These are phyloP conservation scores for Hamigera avellanea DNA, from an alignment of 495 filamentous ascomycete genomes.

Conservation along the genomic window DNA sequence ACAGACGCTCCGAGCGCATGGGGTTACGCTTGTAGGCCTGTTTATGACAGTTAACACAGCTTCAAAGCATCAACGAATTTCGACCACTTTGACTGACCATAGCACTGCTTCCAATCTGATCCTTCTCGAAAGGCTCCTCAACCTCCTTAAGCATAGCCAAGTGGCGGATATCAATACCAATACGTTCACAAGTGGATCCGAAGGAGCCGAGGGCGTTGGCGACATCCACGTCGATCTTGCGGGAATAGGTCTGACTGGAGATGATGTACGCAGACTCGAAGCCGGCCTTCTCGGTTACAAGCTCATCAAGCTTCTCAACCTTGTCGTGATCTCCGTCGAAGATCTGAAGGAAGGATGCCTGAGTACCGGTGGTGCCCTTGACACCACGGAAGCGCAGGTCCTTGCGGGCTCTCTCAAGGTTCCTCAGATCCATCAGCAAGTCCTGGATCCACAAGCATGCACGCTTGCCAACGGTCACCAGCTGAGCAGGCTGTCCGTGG, in stretches of 20 bases:
- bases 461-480: constrained; percentile 68
- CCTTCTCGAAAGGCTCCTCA: constrained; percentile 84
- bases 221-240: constrained; percentile 77
- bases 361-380: constrained; percentile 69
- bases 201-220: constrained; percentile 72
- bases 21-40: constrained; percentile 86
- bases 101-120: constrained; percentile 41
- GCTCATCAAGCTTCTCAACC: constrained; percentile 58
- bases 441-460: constrained; percentile 81
- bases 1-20: constrained; percentile 82
- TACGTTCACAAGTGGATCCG: constrained; percentile 69
- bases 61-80: neutral
- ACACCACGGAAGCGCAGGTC: constrained; percentile 76
- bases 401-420: constrained; percentile 62
- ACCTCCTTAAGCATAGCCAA: constrained; percentile 72
- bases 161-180: constrained; percentile 66
- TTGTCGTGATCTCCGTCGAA: constrained; percentile 74
- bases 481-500: constrained; percentile 71
- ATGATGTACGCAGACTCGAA: constrained; percentile 64
- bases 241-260: constrained; percentile 69
- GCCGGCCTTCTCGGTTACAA: constrained; percentile 76
- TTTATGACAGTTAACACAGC: constrained; percentile 1
- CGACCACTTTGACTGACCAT: constrained; percentile 27
- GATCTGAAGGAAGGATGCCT: constrained; percentile 71
- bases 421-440: constrained; percentile 73